phyloP scores from a whole-genome alignment of 495 filamentous ascomycete species.

The Lasiosphaeria hispida region DNA sequence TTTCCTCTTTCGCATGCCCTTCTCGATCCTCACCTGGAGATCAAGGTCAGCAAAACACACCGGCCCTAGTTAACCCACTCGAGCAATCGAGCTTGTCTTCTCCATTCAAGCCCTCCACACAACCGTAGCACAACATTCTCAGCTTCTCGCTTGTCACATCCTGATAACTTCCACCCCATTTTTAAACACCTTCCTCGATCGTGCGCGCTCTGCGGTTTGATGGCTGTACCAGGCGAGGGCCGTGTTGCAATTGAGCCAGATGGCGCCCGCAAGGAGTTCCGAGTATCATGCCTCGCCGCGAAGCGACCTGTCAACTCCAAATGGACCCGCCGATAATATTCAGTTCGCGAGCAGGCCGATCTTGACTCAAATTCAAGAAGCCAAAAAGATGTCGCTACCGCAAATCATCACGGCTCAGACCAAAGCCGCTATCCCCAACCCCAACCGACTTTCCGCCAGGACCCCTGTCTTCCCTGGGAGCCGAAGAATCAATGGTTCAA shows the following conservation, averaged over 20 bases:
- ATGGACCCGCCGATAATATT: neutral
- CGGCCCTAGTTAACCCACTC: no score
- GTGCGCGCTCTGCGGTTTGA: neutral
- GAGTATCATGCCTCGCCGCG: neutral
- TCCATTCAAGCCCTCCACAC: no score
- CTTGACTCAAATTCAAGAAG: neutral
- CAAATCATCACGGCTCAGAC: neutral
- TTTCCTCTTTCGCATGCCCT: no score
- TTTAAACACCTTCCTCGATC: neutral
- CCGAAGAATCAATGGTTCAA: no score
- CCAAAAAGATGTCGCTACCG: constrained; percentile 4
- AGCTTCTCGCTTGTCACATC: no score
- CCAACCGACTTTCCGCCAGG: neutral
- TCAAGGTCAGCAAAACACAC: no score
- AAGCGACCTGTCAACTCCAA: neutral
- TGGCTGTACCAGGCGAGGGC: neutral
- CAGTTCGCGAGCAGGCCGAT: neutral
- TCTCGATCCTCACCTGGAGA: no score
- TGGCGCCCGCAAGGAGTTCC: constrained; percentile 9
- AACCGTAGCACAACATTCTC: no score
- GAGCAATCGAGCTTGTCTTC: no score
- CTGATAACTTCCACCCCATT: neutral
- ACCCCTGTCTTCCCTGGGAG: neutral
- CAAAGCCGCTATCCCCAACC: neutral
- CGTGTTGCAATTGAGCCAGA: neutral